phyloP scores from a whole-genome alignment of 2,329 filamentous ascomycete genomes.

The Arthroderma sp. region DNA sequence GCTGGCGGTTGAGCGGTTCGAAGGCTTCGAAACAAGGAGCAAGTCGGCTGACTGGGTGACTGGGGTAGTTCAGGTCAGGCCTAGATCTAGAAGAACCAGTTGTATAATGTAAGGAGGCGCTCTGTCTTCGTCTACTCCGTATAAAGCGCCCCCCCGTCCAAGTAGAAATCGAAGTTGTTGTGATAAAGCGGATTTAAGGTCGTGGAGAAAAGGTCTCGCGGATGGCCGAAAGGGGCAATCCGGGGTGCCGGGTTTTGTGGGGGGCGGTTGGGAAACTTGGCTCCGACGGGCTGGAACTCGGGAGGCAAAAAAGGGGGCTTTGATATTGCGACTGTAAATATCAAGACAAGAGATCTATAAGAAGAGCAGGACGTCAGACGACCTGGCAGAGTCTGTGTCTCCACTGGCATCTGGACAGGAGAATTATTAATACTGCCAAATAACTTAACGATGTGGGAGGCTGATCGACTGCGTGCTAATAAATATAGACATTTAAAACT shows the following conservation, averaged over 20 bases:
- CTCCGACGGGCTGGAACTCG: background rate
- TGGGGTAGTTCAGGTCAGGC: too few relatives aligned
- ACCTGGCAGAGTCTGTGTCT: background rate
- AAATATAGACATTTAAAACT: too few relatives aligned
- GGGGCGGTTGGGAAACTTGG: background rate
- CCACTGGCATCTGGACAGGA: background rate
- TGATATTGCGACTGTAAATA: too few relatives aligned
- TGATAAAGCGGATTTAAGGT: constrained; percentile 5
- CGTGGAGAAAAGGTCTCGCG: background rate
- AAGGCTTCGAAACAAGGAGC: background rate
- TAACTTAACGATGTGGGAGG: background rate
- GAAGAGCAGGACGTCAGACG: background rate
- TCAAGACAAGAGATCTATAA: background rate
- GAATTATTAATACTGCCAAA: background rate
- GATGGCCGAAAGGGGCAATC: background rate
- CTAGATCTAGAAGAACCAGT: background rate
- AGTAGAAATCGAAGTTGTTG: too few relatives aligned
- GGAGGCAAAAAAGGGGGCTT: background rate
- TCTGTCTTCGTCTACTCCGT: too few relatives aligned
- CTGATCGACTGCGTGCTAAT: too few relatives aligned
- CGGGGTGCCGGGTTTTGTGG: background rate
- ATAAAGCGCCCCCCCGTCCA: too few relatives aligned
- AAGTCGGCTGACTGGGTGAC: background rate
- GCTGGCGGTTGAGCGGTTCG: too few relatives aligned
- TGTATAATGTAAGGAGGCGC: too few relatives aligned